These are phyloP conservation scores for Tuber aestivum DNA, from an alignment of 495 filamentous ascomycete genomes.

Conservation along the genomic window DNA sequence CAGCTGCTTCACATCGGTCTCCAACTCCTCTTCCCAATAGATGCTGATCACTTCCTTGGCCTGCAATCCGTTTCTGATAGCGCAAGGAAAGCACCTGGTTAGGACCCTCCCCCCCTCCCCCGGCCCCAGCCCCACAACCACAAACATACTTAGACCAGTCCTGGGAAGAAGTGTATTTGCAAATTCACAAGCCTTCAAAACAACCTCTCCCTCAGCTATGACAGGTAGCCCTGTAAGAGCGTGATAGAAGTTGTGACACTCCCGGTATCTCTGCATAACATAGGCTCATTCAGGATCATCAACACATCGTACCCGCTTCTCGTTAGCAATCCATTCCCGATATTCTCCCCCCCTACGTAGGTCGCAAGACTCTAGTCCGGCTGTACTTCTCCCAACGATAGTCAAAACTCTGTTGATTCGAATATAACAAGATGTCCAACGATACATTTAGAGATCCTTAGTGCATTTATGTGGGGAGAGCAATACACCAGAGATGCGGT, in stretches of 20 bases:
- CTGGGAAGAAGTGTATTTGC: constrained; percentile 89
- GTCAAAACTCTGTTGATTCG: too few relatives aligned
- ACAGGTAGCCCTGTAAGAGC: constrained; percentile 85
- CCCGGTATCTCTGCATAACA: constrained; percentile 96
- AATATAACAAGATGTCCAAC: too few relatives aligned
- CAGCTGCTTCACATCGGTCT: constrained; percentile 73
- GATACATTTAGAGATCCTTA: too few relatives aligned
- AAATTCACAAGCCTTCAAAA: constrained; percentile 94
- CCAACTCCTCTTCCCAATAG: constrained; percentile 94
- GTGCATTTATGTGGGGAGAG: background rate
- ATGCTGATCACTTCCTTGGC: constrained; percentile 86
- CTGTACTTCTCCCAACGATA: too few relatives aligned
- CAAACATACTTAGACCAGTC: constrained; percentile 78
- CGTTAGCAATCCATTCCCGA: background rate
- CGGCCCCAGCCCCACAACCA: constrained; percentile 65
- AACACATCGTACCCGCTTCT: constrained; percentile 69
- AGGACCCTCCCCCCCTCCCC: constrained; percentile 68
- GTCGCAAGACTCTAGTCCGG: too few relatives aligned
- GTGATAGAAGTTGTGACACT: constrained; percentile 98
- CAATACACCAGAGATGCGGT: constrained; percentile 53
- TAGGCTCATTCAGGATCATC: constrained; percentile 94
- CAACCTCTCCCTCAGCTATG: constrained; percentile 89
- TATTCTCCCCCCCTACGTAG: background rate
- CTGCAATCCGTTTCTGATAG: constrained; percentile 69
- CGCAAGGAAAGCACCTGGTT: constrained; percentile 79